Percentiles rank a stretch among this genome's conserved stretches.
phyloP scores from a whole-genome alignment of 2,329 filamentous ascomycete genomes.

The Clarireedia paspali region DNA sequence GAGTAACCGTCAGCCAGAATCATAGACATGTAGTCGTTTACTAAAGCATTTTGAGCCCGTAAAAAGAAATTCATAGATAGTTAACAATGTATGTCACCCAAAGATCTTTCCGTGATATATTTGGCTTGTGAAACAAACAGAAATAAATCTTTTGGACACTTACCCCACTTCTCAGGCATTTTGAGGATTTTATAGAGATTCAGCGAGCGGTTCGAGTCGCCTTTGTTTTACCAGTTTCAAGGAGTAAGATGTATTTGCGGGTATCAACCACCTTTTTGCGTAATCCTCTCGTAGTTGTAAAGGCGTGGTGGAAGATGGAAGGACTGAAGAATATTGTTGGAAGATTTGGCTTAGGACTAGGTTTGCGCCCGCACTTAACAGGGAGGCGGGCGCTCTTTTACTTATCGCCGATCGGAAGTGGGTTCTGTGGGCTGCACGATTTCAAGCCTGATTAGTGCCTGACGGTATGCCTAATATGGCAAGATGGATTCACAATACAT shows the following conservation, averaged over 20 bases:
- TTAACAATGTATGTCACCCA: no score
- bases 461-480: background rate
- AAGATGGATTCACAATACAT: background rate
- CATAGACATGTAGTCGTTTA: slow-evolving; percentile 13
- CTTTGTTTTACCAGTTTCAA: background rate
- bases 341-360: background rate
- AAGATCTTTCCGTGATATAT: background rate
- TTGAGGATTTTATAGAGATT: slow-evolving; percentile 10
- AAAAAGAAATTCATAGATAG: no score
- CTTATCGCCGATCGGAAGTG: background rate
- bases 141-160: slow-evolving; percentile 20
- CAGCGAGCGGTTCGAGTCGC: background rate
- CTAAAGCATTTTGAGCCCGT: background rate
- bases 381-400: background rate
- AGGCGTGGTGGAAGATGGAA: no score
- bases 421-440: background rate
- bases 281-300: no score
- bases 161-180: slow-evolving; percentile 31
- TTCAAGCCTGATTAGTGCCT: background rate
- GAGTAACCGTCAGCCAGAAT: slow-evolving; percentile 26
- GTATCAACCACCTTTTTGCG: no score
- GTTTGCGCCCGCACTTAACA: slow-evolving; percentile 7
- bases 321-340: background rate
- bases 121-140: background rate
- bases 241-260: no score